Conservation (phyloP, 352 stramenopile species). For the Peronospora farinosa region DNA sequence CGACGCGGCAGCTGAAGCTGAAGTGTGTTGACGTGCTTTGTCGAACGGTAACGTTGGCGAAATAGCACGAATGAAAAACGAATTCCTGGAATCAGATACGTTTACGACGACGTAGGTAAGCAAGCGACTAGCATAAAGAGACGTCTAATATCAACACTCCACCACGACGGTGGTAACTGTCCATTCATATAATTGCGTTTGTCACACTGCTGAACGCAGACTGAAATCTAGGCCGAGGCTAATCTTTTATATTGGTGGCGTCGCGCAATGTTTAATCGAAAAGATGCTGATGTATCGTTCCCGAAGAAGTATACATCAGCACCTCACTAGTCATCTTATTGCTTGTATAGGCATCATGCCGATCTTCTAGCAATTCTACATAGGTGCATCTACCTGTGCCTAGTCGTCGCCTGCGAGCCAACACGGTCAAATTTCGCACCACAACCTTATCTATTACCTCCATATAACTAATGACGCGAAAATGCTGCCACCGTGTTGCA, state of each 20-base stretch:
- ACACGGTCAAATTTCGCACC: no score
- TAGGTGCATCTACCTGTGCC: no score
- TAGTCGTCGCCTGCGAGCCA: no score
- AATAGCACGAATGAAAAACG: neutral
- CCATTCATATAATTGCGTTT: slow-evolving; percentile 77
- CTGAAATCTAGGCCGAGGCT: slow-evolving; percentile 78
- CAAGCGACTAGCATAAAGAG: slow-evolving; percentile 36
- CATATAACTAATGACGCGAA: no score
- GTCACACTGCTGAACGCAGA: slow-evolving; percentile 62
- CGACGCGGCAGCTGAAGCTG: slow-evolving; percentile 3
- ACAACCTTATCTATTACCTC: no score
- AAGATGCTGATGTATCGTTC: no score
- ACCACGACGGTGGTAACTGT: slow-evolving; percentile 84
- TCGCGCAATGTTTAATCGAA: no score
- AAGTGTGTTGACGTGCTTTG: slow-evolving; percentile 9
- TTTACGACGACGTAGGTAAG: slow-evolving; percentile 2
- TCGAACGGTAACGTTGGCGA: slow-evolving; percentile 2
- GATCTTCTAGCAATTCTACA: no score
- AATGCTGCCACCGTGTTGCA: no score
- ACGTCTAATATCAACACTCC: slow-evolving; percentile 63
- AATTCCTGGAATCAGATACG: slow-evolving; percentile 7
- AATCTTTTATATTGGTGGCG: slow-evolving; percentile 5
- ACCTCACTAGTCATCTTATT: no score
- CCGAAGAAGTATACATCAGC: no score
- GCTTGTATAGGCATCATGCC: no score